Percentiles rank a stretch among this genome's conserved stretches.
Evolutionary conservation across 2,329 filamentous ascomycete genomes (phyloP).

Genomic region (Hypoxylon sp.): DNA sequence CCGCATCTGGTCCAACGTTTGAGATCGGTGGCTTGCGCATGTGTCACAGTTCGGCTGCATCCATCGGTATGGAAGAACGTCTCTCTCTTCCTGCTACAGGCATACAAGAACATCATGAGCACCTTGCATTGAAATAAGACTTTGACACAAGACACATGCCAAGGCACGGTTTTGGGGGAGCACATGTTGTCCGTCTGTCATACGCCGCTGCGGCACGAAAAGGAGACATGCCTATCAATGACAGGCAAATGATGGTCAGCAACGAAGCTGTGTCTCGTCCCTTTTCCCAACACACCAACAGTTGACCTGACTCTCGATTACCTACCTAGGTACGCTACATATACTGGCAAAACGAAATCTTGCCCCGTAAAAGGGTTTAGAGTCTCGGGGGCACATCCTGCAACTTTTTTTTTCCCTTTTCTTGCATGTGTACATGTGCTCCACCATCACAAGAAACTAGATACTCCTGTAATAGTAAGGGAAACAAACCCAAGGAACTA

Average conservation of each 20-base stretch:
- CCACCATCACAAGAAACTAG: slow-evolving; percentile 6
- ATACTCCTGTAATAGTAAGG: background rate
- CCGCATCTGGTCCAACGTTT: slow-evolving; percentile 41
- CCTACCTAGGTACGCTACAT: too few species aligned
- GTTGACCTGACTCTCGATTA: slow-evolving; percentile 22
- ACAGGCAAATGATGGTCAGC: slow-evolving; percentile 30
- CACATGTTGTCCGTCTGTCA: slow-evolving; percentile 21
- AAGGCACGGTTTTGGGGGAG: slow-evolving; percentile 13
- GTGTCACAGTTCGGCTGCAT: slow-evolving; percentile 39
- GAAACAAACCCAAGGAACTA: background rate
- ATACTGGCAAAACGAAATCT: background rate
- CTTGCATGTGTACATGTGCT: slow-evolving; percentile 10
- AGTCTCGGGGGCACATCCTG: background rate
- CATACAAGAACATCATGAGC: slow-evolving; percentile 23
- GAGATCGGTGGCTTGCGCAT: slow-evolving; percentile 38
- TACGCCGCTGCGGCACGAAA: slow-evolving; percentile 29
- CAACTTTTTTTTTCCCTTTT: too few species aligned
- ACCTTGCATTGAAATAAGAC: slow-evolving; percentile 13
- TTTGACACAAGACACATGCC: slow-evolving; percentile 22
- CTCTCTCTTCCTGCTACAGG: slow-evolving; percentile 26
- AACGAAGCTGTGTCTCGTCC: slow-evolving; percentile 20
- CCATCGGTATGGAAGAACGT: slow-evolving; percentile 34
- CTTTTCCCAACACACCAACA: slow-evolving; percentile 34
- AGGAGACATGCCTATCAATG: slow-evolving; percentile 24
- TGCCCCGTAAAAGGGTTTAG: background rate